A percentile compares a stretch with the other conserved stretches of the same genome.
These are phyloP conservation scores for Euphorbia pulcherrima DNA, from an alignment of 345 rosid genomes.

Conservation along the genomic window DNA sequence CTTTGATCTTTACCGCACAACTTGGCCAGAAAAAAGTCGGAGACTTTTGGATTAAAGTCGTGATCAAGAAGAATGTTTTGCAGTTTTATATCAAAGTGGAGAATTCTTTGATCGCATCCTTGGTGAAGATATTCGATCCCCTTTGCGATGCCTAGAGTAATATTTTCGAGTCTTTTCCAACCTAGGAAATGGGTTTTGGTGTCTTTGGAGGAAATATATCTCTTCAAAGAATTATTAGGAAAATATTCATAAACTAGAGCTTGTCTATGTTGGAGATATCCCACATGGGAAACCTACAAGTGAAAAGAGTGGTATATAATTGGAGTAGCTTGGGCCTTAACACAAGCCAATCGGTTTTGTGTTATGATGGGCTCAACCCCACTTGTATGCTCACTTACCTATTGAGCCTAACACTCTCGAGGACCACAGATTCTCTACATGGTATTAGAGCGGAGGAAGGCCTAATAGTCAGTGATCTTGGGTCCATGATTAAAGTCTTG, in stretches of 20 bases:
- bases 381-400: too few relatives aligned
- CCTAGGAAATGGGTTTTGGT: constrained; percentile 3
- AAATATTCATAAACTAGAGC: constrained; percentile 13
- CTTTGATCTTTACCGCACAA: constrained; percentile 15
- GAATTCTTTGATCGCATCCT: constrained; percentile 12
- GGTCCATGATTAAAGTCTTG: too few relatives aligned
- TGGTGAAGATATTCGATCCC: constrained; percentile 12
- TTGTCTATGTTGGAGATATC: too few relatives aligned
- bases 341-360: too few relatives aligned
- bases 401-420: too few relatives aligned
- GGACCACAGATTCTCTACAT: too few relatives aligned
- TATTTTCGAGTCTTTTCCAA: constrained; percentile 9
- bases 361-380: too few relatives aligned
- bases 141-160: constrained; percentile 2
- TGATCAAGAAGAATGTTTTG: constrained; percentile 3
- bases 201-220: constrained; percentile 3
- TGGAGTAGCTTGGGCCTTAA: too few relatives aligned
- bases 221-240: constrained; percentile 1
- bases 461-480: too few relatives aligned
- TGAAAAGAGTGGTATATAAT: too few relatives aligned
- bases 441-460: too few relatives aligned
- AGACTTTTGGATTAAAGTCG: constrained; percentile 7
- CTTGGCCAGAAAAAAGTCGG: constrained; percentile 7
- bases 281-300: too few relatives aligned
- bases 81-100: constrained; percentile 11